Conservation (phyloP, 208 protist species). For the Trypanosoma brucei region DNA sequence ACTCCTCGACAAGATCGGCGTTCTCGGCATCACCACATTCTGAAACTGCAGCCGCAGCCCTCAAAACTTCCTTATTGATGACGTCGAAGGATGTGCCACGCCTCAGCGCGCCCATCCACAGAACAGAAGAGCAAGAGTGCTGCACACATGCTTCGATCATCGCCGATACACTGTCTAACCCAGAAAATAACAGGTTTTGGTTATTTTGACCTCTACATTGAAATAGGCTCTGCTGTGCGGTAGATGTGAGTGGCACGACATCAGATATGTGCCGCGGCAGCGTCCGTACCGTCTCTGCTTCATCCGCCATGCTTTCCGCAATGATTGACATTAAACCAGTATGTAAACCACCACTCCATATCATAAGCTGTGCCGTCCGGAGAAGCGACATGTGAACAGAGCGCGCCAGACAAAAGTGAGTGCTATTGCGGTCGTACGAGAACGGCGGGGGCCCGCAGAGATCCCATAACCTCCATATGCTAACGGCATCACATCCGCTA, state of each 20-base stretch:
- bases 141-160: slow-evolving; percentile 23
- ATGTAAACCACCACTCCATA: not conserved
- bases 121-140: slow-evolving; percentile 22
- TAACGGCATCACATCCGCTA: not conserved
- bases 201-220: not conserved
- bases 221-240: not conserved
- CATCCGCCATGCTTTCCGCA: too few relatives aligned
- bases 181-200: not conserved
- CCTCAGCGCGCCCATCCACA: slow-evolving; percentile 22
- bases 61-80: slow-evolving; percentile 30
- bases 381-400: slow-evolving; percentile 13
- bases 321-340: not conserved
- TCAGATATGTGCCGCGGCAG: slow-evolving; percentile 16
- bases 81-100: slow-evolving; percentile 24
- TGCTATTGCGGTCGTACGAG: slow-evolving; percentile 7
- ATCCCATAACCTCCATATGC: slow-evolving; percentile 24
- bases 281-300: not conserved
- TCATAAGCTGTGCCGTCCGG: slow-evolving; percentile 5
- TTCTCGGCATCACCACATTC: slow-evolving; percentile 8
- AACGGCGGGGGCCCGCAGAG: slow-evolving; percentile 12
- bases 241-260: slow-evolving; percentile 16
- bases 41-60: slow-evolving; percentile 14
- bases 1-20: slow-evolving; percentile 8
- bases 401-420: slow-evolving; percentile 3
- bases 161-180: slow-evolving; percentile 4